Base-by-base conservation (phyloP, 2,329 filamentous ascomycete genomes). In the Neopestalotiopsis sp. region DNA sequence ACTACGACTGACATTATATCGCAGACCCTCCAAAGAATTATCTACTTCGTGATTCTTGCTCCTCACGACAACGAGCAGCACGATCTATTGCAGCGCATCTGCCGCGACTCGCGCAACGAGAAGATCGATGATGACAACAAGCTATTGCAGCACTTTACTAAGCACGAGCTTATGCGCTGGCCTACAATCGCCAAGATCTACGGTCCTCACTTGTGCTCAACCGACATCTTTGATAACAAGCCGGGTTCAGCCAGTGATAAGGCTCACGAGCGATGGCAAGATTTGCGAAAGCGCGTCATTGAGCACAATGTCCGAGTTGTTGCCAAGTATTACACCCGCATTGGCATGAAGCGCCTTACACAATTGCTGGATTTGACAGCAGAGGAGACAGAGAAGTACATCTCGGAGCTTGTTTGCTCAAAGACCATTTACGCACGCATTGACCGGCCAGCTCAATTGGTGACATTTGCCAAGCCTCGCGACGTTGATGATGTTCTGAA, bases 341-440 rank as follows among this genome's bases (percentile, higher is more conserved):
- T 99, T 79, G 92, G 94, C 80, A 96, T 98, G 88, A 90, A 91
- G 73, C 93, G 96, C 42, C 86, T 99, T 71, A 97, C 94, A 7
- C 89, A 96, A 81, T 89, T 99, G 38, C 90, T 99, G 68, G 96
- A 99, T 79, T 86, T 99, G 73, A 92, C 92, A 1, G 94, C 97
- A 80, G 94, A 97, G 70, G 96, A 99, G 86, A 98, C 96, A 10
- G 96, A 99, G 84, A 97, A 97, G 87, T 98, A 98, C 85, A 97
- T 99, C 77, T 97, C 94, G 80, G 94, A 99, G 76, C 86, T 99
- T 70, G 96, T 99, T 64, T 98, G 95, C 57, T 94, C 93, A 73
- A 98, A 98, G 90, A 99, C 96, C 7, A 95, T 99, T 72, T 97
- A 96, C 77, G 96, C 96, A 71, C 97, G 97, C 83, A 99, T 99